Conservation (phyloP, 2,329 filamentous ascomycete species). For the Davidsoniella eucalypti region DNA sequence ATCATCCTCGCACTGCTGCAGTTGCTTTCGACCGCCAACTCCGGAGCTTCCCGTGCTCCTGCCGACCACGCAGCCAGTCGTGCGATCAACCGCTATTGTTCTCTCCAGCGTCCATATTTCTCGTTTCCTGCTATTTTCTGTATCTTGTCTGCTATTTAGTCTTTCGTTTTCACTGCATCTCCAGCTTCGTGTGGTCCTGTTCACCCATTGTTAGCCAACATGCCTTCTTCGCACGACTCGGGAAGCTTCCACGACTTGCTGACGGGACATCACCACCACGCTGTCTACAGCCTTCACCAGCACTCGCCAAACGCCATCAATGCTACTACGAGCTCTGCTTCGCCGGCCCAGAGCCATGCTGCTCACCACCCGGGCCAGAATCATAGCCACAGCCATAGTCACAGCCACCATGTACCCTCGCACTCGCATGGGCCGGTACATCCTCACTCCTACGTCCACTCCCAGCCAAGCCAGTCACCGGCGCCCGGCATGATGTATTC, state of each 20-base stretch:
- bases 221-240: constrained; percentile 5
- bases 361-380: background rate
- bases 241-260: constrained; percentile 6
- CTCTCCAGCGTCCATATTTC: background rate
- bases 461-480: background rate
- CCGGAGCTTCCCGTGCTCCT: background rate
- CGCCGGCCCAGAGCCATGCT: background rate
- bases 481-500: constrained; percentile 10
- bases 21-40: too few species aligned
- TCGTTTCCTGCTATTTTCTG: background rate
- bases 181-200: too few species aligned
- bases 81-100: background rate
- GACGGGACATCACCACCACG: constrained; percentile 2
- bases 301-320: too few species aligned
- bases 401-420: background rate
- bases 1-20: too few species aligned
- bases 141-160: background rate
- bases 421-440: background rate
- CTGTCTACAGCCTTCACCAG: constrained; percentile 1
- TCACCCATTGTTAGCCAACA: background rate
- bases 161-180: background rate
- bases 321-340: background rate
- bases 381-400: background rate
- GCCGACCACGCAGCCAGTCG: constrained; percentile 1
- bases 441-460: background rate